Conservation (phyloP, 1,284 basidiomycete genomes). For the Somion occarium region DNA sequence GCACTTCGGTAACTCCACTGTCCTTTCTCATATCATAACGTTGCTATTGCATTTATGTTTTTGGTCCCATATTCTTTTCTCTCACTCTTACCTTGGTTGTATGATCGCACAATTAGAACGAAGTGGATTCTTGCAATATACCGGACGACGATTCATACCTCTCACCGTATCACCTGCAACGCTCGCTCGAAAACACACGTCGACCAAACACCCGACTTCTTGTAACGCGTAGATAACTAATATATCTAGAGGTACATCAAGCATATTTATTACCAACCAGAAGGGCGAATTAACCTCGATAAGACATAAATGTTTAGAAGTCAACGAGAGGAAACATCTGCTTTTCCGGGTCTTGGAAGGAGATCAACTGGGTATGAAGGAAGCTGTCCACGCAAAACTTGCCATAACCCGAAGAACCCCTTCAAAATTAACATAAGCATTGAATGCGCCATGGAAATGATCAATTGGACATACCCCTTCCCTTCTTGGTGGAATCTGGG, state of each 20-base stretch:
- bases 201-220: too few relatives aligned
- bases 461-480: conserved; percentile 1
- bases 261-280: too few relatives aligned
- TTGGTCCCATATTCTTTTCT: not conserved
- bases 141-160: not conserved
- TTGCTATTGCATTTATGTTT: not conserved
- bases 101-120: conserved; percentile 16
- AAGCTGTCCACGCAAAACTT: not conserved
- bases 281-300: too few relatives aligned
- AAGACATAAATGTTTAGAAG: too few relatives aligned
- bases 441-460: conserved; percentile 4
- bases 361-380: not conserved
- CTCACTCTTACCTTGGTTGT: conserved; percentile 13
- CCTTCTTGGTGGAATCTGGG: not conserved
- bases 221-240: too few relatives aligned
- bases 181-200: too few relatives aligned
- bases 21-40: not conserved
- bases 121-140: conserved; percentile 12
- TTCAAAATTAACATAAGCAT: not conserved
- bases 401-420: conserved; percentile 4
- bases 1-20: not conserved
- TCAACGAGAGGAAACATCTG: conserved; percentile 2
- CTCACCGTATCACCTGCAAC: not conserved
- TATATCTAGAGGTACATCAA: too few relatives aligned
- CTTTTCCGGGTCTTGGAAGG: not conserved